phyloP scores from a whole-genome alignment of 345 rosid genomes.

The Ailanthus altissimus region DNA sequence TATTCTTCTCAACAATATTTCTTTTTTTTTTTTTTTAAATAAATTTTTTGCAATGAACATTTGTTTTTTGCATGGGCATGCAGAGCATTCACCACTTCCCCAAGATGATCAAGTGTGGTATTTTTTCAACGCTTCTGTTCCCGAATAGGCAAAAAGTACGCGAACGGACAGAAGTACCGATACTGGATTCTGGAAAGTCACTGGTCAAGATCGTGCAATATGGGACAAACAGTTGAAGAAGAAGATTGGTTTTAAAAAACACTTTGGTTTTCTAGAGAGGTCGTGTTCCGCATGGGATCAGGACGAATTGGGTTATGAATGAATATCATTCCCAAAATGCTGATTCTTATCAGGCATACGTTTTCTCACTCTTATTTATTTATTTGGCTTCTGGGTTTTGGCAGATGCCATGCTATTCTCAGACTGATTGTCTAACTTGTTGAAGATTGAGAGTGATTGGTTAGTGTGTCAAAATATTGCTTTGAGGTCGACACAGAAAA shows the following conservation, averaged over 20 bases:
- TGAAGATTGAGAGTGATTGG: not conserved
- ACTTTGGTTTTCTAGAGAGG: not conserved
- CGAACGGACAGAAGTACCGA: not conserved
- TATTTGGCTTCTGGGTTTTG: not conserved
- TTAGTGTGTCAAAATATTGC: not conserved
- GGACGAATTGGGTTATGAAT: constrained; percentile 30
- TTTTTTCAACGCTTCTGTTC: not conserved
- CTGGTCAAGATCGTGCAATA: not conserved
- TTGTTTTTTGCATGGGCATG: not conserved
- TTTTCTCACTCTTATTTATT: not conserved
- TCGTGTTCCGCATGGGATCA: not conserved
- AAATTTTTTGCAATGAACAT: too few species aligned
- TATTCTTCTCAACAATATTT: too few species aligned
- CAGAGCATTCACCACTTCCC: not conserved
- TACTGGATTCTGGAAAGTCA: constrained; percentile 3
- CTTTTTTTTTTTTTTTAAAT: too few species aligned
- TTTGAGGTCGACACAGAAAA: not conserved
- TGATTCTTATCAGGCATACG: constrained; percentile 8
- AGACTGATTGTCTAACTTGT: not conserved
- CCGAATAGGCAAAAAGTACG: not conserved
- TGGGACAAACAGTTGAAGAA: not conserved
- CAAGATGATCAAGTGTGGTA: constrained; percentile 12
- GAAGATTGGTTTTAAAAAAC: not conserved
- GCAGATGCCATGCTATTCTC: not conserved
- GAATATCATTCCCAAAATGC: constrained; percentile 13